phyloP scores from a whole-genome alignment of 805 yeast genomes.

The Sugiyamaella qingdaonensis region DNA sequence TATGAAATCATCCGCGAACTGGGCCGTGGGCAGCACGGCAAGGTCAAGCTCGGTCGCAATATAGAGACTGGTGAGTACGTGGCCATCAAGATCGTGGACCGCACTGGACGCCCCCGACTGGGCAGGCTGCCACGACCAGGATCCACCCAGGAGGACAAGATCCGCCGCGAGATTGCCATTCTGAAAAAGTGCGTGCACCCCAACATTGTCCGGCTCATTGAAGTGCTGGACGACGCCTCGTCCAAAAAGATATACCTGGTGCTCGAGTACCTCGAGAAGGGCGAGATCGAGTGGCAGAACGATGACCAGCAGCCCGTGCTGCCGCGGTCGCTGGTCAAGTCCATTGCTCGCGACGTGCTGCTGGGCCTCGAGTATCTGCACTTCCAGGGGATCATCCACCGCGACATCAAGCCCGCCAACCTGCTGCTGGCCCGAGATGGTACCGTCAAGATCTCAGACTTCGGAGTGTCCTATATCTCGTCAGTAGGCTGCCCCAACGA shows the following conservation, averaged over 20 bases:
- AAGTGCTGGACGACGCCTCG: conserved; percentile 80
- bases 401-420: conserved; percentile 96
- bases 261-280: conserved; percentile 82
- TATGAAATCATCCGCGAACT: conserved; percentile 84
- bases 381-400: conserved; percentile 83
- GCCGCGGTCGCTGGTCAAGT: conserved; percentile 60
- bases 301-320: conserved; percentile 59
- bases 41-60: conserved; percentile 86
- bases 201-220: conserved; percentile 80
- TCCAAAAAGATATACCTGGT: conserved; percentile 86
- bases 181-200: conserved; percentile 88
- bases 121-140: conserved; percentile 36
- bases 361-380: conserved; percentile 88
- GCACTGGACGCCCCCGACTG: conserved; percentile 55
- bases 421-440: conserved; percentile 65
- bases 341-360: conserved; percentile 75
- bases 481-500: conserved; percentile 44
- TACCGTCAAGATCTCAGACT: conserved; percentile 88
- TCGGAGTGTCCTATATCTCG: conserved; percentile 84
- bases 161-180: conserved; percentile 84
- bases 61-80: conserved; percentile 53
- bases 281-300: conserved; percentile 82
- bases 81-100: conserved; percentile 91
- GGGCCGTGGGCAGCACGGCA: conserved; percentile 98
- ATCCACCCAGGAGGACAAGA: conserved; percentile 64